Base-by-base conservation (phyloP, 2,329 filamentous ascomycete genomes). In the Falciphora oryzae region DNA sequence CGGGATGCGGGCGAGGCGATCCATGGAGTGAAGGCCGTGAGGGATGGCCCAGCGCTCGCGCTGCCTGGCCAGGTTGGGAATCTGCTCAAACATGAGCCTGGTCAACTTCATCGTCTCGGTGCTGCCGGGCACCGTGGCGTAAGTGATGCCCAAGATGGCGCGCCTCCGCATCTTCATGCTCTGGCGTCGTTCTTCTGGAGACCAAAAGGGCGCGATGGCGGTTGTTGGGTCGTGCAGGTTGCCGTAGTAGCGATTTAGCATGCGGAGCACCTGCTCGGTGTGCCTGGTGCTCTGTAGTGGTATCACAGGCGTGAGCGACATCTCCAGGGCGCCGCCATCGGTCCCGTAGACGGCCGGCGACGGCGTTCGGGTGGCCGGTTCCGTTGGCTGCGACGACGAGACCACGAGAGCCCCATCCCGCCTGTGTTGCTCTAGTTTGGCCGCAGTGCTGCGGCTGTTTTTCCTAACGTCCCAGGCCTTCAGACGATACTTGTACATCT, bases 401-500 rank as follows among this genome's bases (percentile, higher is more conserved):
- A 44, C 61, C 10, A 65, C 31, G 16, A 14, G n/a, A 7, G 22
- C 28, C 16, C 27, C 62, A 28, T 8, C 25, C 27, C 10, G 18
- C 28, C 16, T 65, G 31, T 44, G 62, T 16, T 58, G 63, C 31
- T 28, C n/a, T 22, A n/a, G 13, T 4, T 10, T 22, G 66, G 66
- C 22, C 22, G 18, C 44, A 8, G n/a, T 68, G 65, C 38, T 64
- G 53, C 53, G 62, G 53, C 56, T 58, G 56, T 63, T 63, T 22
- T 63, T 63, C 31, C 62, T 57, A 35, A 63, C 38, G 4, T 32
- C 56, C 62, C 62, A 63, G 16, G 56, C 25, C 56, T 63, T 63
- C 14, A 63, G 62, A n/a, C 62, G 62, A 16, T 63, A 63, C 56
- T 63, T 63, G 32, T 63, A 63, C 62, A 63, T 63, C 31, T 63